phyloP scores from a whole-genome alignment of 257 asterid genomes.

The Scutellaria minor region DNA sequence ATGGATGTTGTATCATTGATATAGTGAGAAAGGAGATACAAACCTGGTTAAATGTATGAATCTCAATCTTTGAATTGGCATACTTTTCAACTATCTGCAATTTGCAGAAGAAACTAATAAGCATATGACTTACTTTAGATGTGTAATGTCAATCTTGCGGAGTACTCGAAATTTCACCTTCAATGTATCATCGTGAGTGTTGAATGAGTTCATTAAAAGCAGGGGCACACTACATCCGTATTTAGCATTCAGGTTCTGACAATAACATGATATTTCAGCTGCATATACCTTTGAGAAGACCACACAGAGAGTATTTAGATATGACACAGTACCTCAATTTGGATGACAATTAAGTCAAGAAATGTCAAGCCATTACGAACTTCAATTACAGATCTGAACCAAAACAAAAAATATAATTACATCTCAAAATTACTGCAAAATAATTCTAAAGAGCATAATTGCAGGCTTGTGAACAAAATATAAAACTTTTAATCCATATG shows the following conservation, averaged over 20 bases:
- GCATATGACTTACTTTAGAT: slow-evolving; percentile 20
- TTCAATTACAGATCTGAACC: slow-evolving; percentile 93
- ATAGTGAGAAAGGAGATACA: slow-evolving; percentile 11
- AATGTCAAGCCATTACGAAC: slow-evolving; percentile 97
- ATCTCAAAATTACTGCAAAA: slow-evolving; percentile 22
- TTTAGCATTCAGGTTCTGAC: slow-evolving; percentile 78
- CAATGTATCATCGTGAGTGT: slow-evolving; percentile 93
- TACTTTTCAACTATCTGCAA: slow-evolving; percentile 88
- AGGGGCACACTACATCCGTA: slow-evolving; percentile 96
- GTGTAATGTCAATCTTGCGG: background rate
- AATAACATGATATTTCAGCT: slow-evolving; percentile 40
- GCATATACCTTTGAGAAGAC: slow-evolving; percentile 29
- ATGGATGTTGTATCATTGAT: slow-evolving; percentile 17
- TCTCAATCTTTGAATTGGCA: slow-evolving; percentile 69
- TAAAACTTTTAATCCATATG: background rate
- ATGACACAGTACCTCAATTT: slow-evolving; percentile 76
- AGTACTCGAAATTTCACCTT: slow-evolving; percentile 58
- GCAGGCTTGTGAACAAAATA: background rate
- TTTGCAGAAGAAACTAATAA: slow-evolving; percentile 37
- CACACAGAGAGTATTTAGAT: slow-evolving; percentile 5
- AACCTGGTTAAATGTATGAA: slow-evolving; percentile 98
- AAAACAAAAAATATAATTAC: slow-evolving; percentile 24
- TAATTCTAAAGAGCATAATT: background rate
- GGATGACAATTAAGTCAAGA: slow-evolving; percentile 94
- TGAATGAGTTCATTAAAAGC: slow-evolving; percentile 97